Evolutionary conservation across 352 stramenopile genomes (phyloP), one percentile per base, ranked within the genome.

Genomic region (Stephanocyclus meneghinianus): DNA sequence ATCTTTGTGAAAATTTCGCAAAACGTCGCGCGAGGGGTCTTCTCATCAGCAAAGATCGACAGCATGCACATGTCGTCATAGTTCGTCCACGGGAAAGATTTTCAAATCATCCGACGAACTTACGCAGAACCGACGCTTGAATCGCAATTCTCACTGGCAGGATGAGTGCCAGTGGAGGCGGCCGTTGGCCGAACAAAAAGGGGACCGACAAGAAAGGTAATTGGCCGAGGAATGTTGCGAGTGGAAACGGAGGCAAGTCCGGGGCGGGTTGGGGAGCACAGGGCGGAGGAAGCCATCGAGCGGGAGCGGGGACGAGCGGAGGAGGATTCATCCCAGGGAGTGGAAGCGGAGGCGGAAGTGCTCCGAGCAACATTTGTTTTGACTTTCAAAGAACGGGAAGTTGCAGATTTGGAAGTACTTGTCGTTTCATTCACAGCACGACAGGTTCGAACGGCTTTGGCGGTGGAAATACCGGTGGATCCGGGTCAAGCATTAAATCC

Each of bases 361-460:
- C 5, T 15, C 7, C 4, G 21, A 62, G 26, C 53, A 42, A 42
- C 32, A 53, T 76, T 55, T 81, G 74, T 44, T 64, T 53, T 26
- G 40, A 75, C 30, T 75, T 45, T 11, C 64, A n/a, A 64, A 61
- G 32, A 10, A 65, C 66, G 11, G 76, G 76, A 37, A 67, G 37
- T 21, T 80, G 76, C 35, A 67, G 48, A 21, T 71, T 72, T 72
- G 76, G 76, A n/a, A 32, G 44, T 21, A 80, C 45, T 29, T 83
- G 76, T 30, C 63, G 59, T 21, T 83, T 76, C 62, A 35, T 62
- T n/a, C 76, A 83, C 67, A 56, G 69, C 62, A 65, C 29, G 45
- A 32, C 29, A 35, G 53, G 21, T n/a, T 30, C 30, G 5, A 29
- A 29, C 11, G 48, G 21, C 32, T 0, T 21, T 48, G 18, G 30